phyloP scores from a whole-genome alignment of 805 yeast genomes.

The Zygoascus bituminiphila region DNA sequence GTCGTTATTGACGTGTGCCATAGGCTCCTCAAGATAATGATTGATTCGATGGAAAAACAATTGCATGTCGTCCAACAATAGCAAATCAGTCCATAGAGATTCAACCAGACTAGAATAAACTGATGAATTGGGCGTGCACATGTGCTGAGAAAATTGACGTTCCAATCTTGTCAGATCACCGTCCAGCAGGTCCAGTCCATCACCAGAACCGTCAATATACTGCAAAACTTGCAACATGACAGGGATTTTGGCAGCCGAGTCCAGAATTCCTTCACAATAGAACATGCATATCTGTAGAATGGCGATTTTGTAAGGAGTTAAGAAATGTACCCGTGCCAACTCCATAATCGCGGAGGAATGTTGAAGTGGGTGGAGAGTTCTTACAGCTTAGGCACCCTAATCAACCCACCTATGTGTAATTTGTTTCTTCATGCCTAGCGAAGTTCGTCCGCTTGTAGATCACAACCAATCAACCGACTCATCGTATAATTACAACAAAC shows the following conservation, averaged over 20 bases:
- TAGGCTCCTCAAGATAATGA: slow-evolving; percentile 11
- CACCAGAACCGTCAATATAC: slow-evolving; percentile 7
- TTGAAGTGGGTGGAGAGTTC: too few species aligned
- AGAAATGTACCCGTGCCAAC: slow-evolving; percentile 9
- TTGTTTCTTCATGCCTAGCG: neutral
- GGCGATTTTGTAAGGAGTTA: slow-evolving; percentile 23
- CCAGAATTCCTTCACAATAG: slow-evolving; percentile 18
- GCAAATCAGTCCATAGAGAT: slow-evolving; percentile 9
- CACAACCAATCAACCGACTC: neutral
- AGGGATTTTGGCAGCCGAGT: slow-evolving; percentile 8
- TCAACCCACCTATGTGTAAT: too few species aligned
- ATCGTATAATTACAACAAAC: neutral
- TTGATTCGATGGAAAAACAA: slow-evolving; percentile 11
- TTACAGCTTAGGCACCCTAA: too few species aligned
- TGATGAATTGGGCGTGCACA: too few species aligned
- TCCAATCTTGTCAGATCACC: slow-evolving; percentile 5
- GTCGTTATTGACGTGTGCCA: neutral
- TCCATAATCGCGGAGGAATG: too few species aligned
- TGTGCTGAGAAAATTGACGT: too few species aligned
- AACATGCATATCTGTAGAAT: slow-evolving; percentile 14
- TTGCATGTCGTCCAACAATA: slow-evolving; percentile 13
- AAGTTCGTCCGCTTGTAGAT: neutral
- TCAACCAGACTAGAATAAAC: too few species aligned
- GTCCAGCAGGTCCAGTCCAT: slow-evolving; percentile 4
- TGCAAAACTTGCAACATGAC: slow-evolving; percentile 22